Evolutionary conservation across 768 basidiomycete genomes (phyloP).

Genomic region (Filobasidium floriforme): DNA sequence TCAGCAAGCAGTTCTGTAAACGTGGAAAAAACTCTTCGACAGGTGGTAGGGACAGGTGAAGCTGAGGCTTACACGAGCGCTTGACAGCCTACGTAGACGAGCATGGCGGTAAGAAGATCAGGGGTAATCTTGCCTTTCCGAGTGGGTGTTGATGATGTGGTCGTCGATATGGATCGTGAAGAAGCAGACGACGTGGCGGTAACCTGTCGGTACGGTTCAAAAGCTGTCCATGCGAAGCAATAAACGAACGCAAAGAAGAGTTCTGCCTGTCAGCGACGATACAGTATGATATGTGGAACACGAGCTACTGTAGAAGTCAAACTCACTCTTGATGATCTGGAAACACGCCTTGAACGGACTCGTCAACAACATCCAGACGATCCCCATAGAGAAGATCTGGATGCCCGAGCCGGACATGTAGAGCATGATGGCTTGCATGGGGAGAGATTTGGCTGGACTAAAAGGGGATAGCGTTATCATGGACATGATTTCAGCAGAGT

Average conservation of each 20-base stretch:
- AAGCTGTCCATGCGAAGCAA: slow-evolving; percentile 28
- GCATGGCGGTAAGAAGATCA: slow-evolving; percentile 34
- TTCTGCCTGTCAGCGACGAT: too few species aligned
- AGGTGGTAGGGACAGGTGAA: background rate
- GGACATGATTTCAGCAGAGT: background rate
- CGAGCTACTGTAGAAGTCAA: too few species aligned
- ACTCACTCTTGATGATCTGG: slow-evolving; percentile 67
- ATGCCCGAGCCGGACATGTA: slow-evolving; percentile 97
- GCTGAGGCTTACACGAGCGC: slow-evolving; percentile 36
- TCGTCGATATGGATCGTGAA: background rate
- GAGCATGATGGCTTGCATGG: slow-evolving; percentile 97
- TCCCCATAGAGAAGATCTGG: slow-evolving; percentile 94
- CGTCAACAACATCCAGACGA: slow-evolving; percentile 84
- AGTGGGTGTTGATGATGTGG: slow-evolving; percentile 3
- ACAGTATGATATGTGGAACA: too few species aligned
- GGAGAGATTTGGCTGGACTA: slow-evolving; percentile 74
- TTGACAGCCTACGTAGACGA: slow-evolving; percentile 40
- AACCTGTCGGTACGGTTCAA: slow-evolving; percentile 18
- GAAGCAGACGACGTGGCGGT: background rate
- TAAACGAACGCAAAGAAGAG: slow-evolving; percentile 48
- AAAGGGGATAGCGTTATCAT: background rate
- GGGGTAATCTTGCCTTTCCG: slow-evolving; percentile 12
- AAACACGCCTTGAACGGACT: slow-evolving; percentile 76
- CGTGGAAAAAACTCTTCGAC: too few species aligned
- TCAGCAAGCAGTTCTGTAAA: background rate